Conservation (phyloP, 495 filamentous ascomycete species). For the Podospora appendiculata region DNA sequence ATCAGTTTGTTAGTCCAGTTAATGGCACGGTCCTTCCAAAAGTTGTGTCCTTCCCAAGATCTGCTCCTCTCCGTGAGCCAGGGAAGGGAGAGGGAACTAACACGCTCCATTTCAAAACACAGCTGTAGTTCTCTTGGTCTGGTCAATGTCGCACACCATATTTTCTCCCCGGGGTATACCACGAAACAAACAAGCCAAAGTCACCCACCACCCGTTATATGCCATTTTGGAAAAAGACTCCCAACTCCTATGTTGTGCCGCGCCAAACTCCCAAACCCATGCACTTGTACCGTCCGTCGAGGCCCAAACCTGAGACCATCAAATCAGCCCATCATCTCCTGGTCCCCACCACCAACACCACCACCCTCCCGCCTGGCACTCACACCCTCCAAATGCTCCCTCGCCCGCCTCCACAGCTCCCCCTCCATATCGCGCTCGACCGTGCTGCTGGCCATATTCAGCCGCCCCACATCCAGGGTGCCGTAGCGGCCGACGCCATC, state of each 20-base stretch:
- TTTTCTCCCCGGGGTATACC: no score
- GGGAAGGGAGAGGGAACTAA: no score
- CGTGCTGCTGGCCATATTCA: slow-evolving; percentile 74
- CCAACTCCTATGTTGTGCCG: no score
- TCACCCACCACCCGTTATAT: background rate
- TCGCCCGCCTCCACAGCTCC: slow-evolving; percentile 64
- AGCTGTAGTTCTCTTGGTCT: no score
- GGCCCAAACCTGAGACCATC: background rate
- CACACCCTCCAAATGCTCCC: slow-evolving; percentile 17
- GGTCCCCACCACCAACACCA: slow-evolving; percentile 1
- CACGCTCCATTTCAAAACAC: background rate
- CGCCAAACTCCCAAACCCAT: background rate
- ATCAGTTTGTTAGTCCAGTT: no score
- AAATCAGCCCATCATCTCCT: background rate
- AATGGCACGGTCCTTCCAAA: no score
- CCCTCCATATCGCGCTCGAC: slow-evolving; percentile 72
- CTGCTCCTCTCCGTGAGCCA: no score
- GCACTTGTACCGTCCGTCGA: background rate
- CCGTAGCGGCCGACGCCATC: slow-evolving; percentile 51
- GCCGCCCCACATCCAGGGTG: slow-evolving; percentile 67
- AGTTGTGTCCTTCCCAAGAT: no score
- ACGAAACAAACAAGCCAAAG: background rate
- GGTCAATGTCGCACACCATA: background rate
- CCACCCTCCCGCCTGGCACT: background rate
- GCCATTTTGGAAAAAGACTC: no score